Base-by-base conservation (phyloP, 75 land plant genomes). In the Selaginella tamariscina region DNA sequence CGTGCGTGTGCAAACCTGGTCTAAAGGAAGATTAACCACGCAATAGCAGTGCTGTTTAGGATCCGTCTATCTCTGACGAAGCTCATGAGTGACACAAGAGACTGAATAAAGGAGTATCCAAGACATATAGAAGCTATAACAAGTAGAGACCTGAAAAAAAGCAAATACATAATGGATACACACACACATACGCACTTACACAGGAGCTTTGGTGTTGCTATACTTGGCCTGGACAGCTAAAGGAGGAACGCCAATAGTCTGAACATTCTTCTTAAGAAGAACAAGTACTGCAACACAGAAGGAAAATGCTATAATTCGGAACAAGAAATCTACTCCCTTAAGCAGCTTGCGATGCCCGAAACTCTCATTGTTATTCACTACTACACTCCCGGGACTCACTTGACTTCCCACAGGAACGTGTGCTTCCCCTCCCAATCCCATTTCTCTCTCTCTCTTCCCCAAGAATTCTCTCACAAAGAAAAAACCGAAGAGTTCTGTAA, bases 311-410 rank as follows among this genome's bases (percentile, higher is more conserved):
- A 5, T 39, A 15, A 39, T 39, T 15, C 49, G 49, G 49, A 39
- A 5, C 49, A 39, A 15, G 49, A 39, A 39, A 39, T 39, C 49
- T 15, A 39, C 49, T 15, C 49, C 49, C 15, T 39, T 39, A 15
- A 39, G 49, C 49, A 39, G 49, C 49, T 39, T 39, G 11, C 49
- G 5, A 15, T 39, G 49, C 15, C 49, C 49, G 15, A 39, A 39
- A 15, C 49, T 39, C 49, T 39, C 49, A 15, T 39, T 39, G 49
- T 39, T 39, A 5, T 5, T 39, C 49, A 39, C 49, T 15, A 39
- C 49, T 39, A 39, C 49, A 39, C 49, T 39, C 49, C 49, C 49
- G 49, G 49, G 49, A 39, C 49, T 39, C 5, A 39, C 49, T 39
- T 39, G 49, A 15, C 49, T 39, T 15, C 49, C 49, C 11, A 39